Evolutionary conservation across 1,139 yeast genomes (phyloP).

Genomic region (Candida buenavistaensis): DNA sequence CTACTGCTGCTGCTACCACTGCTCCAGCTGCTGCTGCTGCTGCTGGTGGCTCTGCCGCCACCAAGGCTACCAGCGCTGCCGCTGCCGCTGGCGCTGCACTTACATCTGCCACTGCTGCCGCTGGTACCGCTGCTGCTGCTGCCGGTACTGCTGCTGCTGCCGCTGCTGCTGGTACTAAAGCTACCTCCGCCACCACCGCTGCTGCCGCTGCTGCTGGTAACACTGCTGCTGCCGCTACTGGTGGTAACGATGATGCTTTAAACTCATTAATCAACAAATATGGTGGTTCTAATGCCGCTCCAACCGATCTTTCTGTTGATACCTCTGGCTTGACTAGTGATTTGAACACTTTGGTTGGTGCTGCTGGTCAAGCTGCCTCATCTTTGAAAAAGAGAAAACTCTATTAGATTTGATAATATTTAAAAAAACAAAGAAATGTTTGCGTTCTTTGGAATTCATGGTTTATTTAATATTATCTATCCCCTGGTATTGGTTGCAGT

Average conservation of each 20-base stretch:
- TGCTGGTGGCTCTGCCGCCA: slow-evolving; percentile 11
- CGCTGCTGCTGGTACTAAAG: slow-evolving; percentile 12
- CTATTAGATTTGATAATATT: slow-evolving; percentile 9
- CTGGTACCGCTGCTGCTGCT: slow-evolving; percentile 14
- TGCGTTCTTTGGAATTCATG: too few relatives aligned
- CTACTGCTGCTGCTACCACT: slow-evolving; percentile 12
- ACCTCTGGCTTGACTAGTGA: slow-evolving; percentile 11
- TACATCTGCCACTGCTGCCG: slow-evolving; percentile 13
- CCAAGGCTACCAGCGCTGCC: slow-evolving; percentile 15
- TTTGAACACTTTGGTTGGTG: slow-evolving; percentile 12
- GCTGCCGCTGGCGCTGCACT: slow-evolving; percentile 14
- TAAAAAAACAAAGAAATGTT: background rate
- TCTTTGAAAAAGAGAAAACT: slow-evolving; percentile 14
- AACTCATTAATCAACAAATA: slow-evolving; percentile 12
- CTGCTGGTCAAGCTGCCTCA: slow-evolving; percentile 14
- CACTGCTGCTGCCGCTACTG: slow-evolving; percentile 8
- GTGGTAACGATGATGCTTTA: slow-evolving; percentile 9
- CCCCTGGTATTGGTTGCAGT: slow-evolving; percentile 3
- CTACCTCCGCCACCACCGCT: slow-evolving; percentile 10
- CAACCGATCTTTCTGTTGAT: slow-evolving; percentile 10
- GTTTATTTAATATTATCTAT: slow-evolving; percentile 1
- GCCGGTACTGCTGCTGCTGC: slow-evolving; percentile 14
- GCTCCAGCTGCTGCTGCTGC: slow-evolving; percentile 13
- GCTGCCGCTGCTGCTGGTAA: slow-evolving; percentile 3
- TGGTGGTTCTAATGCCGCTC: slow-evolving; percentile 10